phyloP scores from a whole-genome alignment of 192 early-diverging fungal species.

The Phlyctochytrium arcticum region DNA sequence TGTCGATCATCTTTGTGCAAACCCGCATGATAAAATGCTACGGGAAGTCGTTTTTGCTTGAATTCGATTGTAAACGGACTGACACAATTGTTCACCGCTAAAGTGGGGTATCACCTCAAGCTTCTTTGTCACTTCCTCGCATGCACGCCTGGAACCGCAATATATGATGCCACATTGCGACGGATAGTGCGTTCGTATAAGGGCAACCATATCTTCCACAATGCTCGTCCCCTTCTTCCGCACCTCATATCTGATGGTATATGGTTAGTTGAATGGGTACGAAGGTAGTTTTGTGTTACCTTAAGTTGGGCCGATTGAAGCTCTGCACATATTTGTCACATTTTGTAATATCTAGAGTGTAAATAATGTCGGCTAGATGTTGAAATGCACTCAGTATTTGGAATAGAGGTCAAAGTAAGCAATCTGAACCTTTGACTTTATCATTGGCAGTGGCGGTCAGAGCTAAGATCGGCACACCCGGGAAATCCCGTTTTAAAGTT shows the following conservation, averaged over 20 bases:
- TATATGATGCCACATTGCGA: constrained; percentile 91
- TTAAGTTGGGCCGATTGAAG: constrained; percentile 85
- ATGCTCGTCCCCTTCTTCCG: constrained; percentile 59
- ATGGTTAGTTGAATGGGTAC: no score
- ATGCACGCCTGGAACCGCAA: constrained; percentile 70
- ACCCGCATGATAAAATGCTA: constrained; percentile 85
- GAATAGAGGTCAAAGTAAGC: not conserved
- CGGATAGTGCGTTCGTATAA: constrained; percentile 60
- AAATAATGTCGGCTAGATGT: constrained; percentile 65
- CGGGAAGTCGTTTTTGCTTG: constrained; percentile 54
- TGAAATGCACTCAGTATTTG: not conserved
- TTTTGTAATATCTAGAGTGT: constrained; percentile 66
- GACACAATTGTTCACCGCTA: no score
- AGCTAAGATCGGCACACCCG: constrained; percentile 84
- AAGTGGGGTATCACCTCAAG: constrained; percentile 43
- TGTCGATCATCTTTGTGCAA: constrained; percentile 73
- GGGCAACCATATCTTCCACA: constrained; percentile 65
- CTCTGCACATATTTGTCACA: constrained; percentile 73
- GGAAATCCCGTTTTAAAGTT: constrained; percentile 60
- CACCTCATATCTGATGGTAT: constrained; percentile 53
- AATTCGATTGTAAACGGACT: no score
- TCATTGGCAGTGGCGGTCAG: constrained; percentile 93
- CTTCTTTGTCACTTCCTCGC: constrained; percentile 75
- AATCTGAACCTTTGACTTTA: constrained; percentile 61
- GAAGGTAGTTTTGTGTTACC: constrained; percentile 35